Percentiles rank a stretch among this genome's conserved stretches.
Evolutionary conservation across 768 basidiomycete genomes (phyloP).

Genomic region (Russula lepida): DNA sequence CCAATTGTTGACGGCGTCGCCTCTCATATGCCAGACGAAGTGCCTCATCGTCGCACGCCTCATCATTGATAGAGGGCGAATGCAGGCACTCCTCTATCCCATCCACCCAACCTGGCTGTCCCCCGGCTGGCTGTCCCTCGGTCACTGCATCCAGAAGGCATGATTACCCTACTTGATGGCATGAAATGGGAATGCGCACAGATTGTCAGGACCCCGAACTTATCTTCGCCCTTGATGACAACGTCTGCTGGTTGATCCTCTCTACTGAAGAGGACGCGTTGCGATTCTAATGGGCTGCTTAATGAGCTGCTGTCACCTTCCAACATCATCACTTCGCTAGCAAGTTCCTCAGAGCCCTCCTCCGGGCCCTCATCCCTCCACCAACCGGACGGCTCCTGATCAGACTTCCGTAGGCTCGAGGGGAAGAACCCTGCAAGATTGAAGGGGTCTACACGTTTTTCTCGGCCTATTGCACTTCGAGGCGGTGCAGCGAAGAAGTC

Average conservation of each 20-base stretch:
- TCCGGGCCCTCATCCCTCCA: conserved; percentile 28
- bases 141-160: conserved; percentile 14
- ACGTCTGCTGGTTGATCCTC: conserved; percentile 32
- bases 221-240: conserved; percentile 39
- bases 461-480: conserved; percentile 22
- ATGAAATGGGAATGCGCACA: conserved; percentile 27
- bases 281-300: conserved; percentile 8
- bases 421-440: conserved; percentile 44
- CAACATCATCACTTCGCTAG: conserved; percentile 17
- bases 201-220: conserved; percentile 40
- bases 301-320: conserved; percentile 22
- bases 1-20: conserved; percentile 3
- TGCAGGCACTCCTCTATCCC: conserved; percentile 3
- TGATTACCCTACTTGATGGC: conserved; percentile 4
- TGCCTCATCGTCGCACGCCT: conserved; percentile 20
- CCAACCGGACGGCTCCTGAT: conserved; percentile 37
- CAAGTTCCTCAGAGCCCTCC: conserved; percentile 21
- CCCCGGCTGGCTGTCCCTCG: conserved; percentile 9
- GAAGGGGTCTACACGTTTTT: conserved; percentile 39
- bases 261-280: conserved; percentile 27
- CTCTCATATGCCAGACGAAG: conserved; percentile 14
- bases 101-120: not conserved
- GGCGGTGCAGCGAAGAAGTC: conserved; percentile 14
- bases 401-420: conserved; percentile 22
- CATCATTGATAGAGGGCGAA: conserved; percentile 18